Conservation (phyloP, 441 rosid genomes). For the Mallotus repandus region DNA sequence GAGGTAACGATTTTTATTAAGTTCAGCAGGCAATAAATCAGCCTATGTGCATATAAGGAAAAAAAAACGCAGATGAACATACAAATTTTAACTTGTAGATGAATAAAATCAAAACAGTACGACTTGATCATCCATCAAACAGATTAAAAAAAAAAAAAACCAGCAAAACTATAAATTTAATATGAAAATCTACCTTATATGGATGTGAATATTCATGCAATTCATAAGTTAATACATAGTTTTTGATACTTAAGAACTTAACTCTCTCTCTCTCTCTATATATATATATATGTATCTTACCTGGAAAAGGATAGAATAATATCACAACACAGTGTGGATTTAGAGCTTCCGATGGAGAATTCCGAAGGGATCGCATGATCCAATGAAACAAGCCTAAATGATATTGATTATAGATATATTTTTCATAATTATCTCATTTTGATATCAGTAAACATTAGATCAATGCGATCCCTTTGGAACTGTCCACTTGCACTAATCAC, state of each 20-base stretch:
- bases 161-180: too few relatives aligned
- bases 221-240: not conserved
- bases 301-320: not conserved
- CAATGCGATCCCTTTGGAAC: conserved; percentile 84
- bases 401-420: not conserved
- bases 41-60: too few relatives aligned
- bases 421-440: not conserved
- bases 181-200: too few relatives aligned
- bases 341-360: conserved; percentile 49
- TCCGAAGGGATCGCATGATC: conserved; percentile 74
- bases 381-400: conserved; percentile 13
- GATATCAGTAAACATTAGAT: conserved; percentile 32
- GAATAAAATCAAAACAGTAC: not conserved
- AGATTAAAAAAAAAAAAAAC: too few relatives aligned
- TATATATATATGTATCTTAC: conserved; percentile 15
- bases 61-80: too few relatives aligned
- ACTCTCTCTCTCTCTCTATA: too few relatives aligned
- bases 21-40: not conserved
- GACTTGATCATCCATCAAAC: too few relatives aligned
- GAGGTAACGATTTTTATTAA: too few relatives aligned
- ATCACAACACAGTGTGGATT: not conserved
- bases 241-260: too few relatives aligned
- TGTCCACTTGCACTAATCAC: conserved; percentile 46
- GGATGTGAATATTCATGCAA: too few relatives aligned
- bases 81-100: not conserved